Conservation (phyloP, 2,329 filamentous ascomycete genomes). For the Pezicula radicicola region DNA sequence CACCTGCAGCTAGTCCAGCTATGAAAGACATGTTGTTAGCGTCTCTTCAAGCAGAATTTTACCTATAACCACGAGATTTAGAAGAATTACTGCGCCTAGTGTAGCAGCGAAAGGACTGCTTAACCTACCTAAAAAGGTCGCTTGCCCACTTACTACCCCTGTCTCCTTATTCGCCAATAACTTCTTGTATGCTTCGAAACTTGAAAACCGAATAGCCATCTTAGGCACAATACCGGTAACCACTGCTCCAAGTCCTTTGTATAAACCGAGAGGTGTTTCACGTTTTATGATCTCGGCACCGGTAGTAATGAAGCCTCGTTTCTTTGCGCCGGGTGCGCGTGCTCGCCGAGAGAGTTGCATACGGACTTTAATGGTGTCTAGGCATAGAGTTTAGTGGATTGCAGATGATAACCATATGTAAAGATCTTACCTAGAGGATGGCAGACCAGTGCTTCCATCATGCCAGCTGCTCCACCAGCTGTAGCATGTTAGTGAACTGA, state of each 20-base stretch:
- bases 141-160: slow-evolving; percentile 65
- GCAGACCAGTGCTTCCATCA: slow-evolving; percentile 98
- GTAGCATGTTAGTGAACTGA: slow-evolving; percentile 13
- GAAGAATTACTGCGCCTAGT: neutral
- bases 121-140: slow-evolving; percentile 66
- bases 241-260: slow-evolving; percentile 97
- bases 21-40: slow-evolving; percentile 9
- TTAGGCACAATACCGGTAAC: slow-evolving; percentile 96
- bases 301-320: slow-evolving; percentile 83
- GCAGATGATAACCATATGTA: neutral
- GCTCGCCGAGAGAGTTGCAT: slow-evolving; percentile 96
- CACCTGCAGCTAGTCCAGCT: slow-evolving; percentile 87
- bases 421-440: slow-evolving; percentile 76
- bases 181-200: slow-evolving; percentile 94
- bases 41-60: neutral
- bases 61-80: neutral
- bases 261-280: slow-evolving; percentile 89
- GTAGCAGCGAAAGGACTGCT: slow-evolving; percentile 33
- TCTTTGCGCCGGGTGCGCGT: slow-evolving; percentile 74
- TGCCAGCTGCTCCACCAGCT: slow-evolving; percentile 96
- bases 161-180: slow-evolving; percentile 66
- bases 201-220: slow-evolving; percentile 99
- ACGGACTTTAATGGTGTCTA: slow-evolving; percentile 96
- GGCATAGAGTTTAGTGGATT: neutral
- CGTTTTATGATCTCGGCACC: slow-evolving; percentile 82